Conservation (phyloP, 2,329 filamentous ascomycete species). For the Neofusicoccum ribis region DNA sequence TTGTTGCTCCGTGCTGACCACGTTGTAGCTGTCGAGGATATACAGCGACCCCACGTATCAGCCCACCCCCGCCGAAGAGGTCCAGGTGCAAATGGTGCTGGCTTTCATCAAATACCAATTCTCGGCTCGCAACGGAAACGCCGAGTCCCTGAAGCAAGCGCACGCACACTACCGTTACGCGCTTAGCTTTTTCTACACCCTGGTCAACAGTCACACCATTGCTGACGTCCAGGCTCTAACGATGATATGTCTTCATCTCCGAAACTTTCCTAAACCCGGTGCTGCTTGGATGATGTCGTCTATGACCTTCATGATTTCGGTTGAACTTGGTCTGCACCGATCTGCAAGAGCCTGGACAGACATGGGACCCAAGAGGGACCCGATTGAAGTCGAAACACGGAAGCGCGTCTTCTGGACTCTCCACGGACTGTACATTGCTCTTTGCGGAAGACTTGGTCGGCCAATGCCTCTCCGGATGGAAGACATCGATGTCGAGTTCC, state of each 20-base stretch:
- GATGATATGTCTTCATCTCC: constrained; percentile 70
- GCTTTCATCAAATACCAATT: constrained; percentile 77
- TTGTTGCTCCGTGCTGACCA: neutral
- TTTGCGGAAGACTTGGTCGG: constrained; percentile 73
- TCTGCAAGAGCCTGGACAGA: constrained; percentile 62
- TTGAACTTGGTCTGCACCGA: constrained; percentile 75
- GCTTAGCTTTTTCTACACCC: constrained; percentile 66
- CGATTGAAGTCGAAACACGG: constrained; percentile 72
- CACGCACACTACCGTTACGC: constrained; percentile 79
- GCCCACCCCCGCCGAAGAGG: constrained; percentile 64
- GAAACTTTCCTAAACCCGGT: constrained; percentile 77
- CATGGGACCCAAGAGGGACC: constrained; percentile 43
- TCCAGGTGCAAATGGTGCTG: constrained; percentile 76
- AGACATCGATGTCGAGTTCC: constrained; percentile 78
- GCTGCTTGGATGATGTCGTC: constrained; percentile 69
- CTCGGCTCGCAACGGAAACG: constrained; percentile 66
- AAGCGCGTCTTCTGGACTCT: constrained; percentile 79
- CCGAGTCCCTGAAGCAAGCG: constrained; percentile 60
- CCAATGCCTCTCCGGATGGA: constrained; percentile 73
- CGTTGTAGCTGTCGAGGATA: constrained; percentile 45
- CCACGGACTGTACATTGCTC: constrained; percentile 64
- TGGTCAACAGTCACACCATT: constrained; percentile 62
- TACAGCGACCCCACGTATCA: constrained; percentile 69
- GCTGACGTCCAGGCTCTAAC: constrained; percentile 71
- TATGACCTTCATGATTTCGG: constrained; percentile 65